Evolutionary conservation across 345 rosid species (phyloP).

Genomic region (Diplotaxis tenuifolia): DNA sequence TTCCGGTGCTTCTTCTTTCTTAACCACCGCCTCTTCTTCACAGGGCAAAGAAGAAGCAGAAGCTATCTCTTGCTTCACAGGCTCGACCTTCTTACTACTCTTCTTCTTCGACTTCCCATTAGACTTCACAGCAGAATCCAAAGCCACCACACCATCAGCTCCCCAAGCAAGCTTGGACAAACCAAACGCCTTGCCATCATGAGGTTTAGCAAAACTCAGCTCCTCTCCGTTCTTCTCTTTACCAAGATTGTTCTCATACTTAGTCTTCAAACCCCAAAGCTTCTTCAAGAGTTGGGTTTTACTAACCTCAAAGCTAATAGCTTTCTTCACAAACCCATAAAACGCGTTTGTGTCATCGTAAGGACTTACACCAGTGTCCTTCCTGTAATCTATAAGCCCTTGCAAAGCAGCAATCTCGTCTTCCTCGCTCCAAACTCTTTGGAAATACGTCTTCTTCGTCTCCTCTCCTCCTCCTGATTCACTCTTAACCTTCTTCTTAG

Average conservation of each 20-base stretch:
- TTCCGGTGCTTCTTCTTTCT: conserved; percentile 9
- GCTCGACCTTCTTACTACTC: conserved; percentile 3
- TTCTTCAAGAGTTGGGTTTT: conserved; percentile 43
- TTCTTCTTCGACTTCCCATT: conserved; percentile 27
- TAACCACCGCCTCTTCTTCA: neutral
- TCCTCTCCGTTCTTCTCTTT: conserved; percentile 38
- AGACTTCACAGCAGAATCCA: conserved; percentile 18
- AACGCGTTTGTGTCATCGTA: conserved; percentile 32
- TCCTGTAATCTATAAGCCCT: conserved; percentile 36
- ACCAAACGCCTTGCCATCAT: conserved; percentile 38
- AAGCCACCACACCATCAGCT: conserved; percentile 10
- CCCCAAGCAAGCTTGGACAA: conserved; percentile 48
- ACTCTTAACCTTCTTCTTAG: conserved; percentile 31
- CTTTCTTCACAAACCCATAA: conserved; percentile 35
- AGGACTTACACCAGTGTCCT: conserved; percentile 33
- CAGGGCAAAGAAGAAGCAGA: neutral
- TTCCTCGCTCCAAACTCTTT: conserved; percentile 46
- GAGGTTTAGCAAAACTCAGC: conserved; percentile 29
- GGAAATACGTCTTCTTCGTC: conserved; percentile 21
- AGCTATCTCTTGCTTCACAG: conserved; percentile 14
- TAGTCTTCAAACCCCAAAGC: conserved; percentile 42
- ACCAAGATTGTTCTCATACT: conserved; percentile 34
- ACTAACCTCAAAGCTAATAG: conserved; percentile 37
- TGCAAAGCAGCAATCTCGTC: conserved; percentile 43
- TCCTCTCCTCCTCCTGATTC: conserved; percentile 13